These are phyloP conservation scores for Durotheca rogersii DNA, from an alignment of 495 filamentous ascomycete species.

Conservation along the genomic window DNA sequence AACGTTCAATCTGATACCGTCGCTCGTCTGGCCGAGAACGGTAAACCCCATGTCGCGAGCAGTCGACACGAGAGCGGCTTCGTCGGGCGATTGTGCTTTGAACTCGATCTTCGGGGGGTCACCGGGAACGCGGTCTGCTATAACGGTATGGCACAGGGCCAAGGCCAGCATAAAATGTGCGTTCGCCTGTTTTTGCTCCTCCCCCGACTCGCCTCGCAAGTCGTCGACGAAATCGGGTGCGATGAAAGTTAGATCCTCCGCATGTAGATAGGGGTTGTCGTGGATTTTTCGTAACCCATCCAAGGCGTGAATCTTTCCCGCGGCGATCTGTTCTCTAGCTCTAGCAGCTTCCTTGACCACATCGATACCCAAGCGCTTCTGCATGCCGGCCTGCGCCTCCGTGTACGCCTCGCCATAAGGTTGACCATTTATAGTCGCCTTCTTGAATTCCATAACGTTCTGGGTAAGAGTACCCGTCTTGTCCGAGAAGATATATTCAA, in stretches of 20 bases:
- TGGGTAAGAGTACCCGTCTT: slow-evolving; percentile 98
- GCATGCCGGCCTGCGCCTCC: slow-evolving; percentile 93
- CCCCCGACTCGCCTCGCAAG: slow-evolving; percentile 72
- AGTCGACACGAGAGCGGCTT: slow-evolving; percentile 91
- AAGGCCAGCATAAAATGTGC: slow-evolving; percentile 94
- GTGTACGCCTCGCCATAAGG: slow-evolving; percentile 97
- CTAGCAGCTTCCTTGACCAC: slow-evolving; percentile 74
- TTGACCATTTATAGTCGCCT: slow-evolving; percentile 89
- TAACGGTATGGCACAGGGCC: slow-evolving; percentile 93
- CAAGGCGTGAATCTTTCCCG: slow-evolving; percentile 71
- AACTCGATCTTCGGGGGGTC: slow-evolving; percentile 89
- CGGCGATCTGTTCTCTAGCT: slow-evolving; percentile 76
- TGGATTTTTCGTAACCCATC: slow-evolving; percentile 70
- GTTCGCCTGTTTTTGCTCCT: slow-evolving; percentile 71
- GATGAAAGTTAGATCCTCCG: slow-evolving; percentile 88
- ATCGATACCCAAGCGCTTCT: slow-evolving; percentile 83
- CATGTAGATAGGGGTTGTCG: slow-evolving; percentile 86
- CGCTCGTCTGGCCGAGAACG: slow-evolving; percentile 75
- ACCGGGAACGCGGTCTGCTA: slow-evolving; percentile 84
- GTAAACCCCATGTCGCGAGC: slow-evolving; percentile 96
- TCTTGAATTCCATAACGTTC: slow-evolving; percentile 99
- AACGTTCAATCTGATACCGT: slow-evolving; percentile 81
- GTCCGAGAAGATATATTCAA: slow-evolving; percentile 99
- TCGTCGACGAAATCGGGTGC: slow-evolving; percentile 86
- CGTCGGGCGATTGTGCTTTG: slow-evolving; percentile 96